Base-by-base conservation (phyloP, 345 rosid species). In the Sisymbrium irio region DNA sequence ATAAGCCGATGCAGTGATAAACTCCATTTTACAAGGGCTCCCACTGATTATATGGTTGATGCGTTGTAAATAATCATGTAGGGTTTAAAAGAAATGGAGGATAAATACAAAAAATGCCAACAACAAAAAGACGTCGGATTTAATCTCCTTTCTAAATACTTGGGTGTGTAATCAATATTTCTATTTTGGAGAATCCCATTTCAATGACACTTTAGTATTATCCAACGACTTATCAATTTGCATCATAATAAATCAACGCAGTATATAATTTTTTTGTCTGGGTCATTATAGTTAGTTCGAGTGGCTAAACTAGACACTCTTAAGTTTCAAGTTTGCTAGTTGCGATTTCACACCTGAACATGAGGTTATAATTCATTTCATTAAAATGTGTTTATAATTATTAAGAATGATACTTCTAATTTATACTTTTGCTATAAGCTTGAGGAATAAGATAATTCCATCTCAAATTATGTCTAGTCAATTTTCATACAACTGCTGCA, bases 131-230 rank as follows among this genome's bases (percentile, higher is more conserved):
- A 74, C 66, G 57, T 46, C 4, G 58, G 19, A 47, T 42, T 27
- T n/a, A n/a, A n/a, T n/a, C n/a, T 65, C 57, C 28, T 20, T 66
- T 20, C 56, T 64, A 46, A 9, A 45, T 63, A 63, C 33, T 65
- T 50, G 55, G 28, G 35, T 66, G 60, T 36, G 71, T 33, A 46
- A 65, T 65, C 42, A 71, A 71, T 47, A 57, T 65, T 74, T 41
- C 51, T n/a, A 57, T 46, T 65, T 74, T 65, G 50, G 66, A 57
- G 66, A 36, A 46, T 56, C 42, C 32, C 51, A 56, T 46, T 58
- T 15, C 19, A 49, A 3, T 74, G 19, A 53, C 42, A n/a, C n/a
- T n/a, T n/a, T n/a, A n/a, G n/a, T n/a, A n/a, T n/a, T n/a, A n/a
- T 54, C 28, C 76, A 71, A 71, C 51, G 9, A 51, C 69, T 54